Evolutionary conservation across 2,329 filamentous ascomycete genomes (phyloP), one percentile per base, ranked within the genome.

Genomic region (Xylariaceae sp.): DNA sequence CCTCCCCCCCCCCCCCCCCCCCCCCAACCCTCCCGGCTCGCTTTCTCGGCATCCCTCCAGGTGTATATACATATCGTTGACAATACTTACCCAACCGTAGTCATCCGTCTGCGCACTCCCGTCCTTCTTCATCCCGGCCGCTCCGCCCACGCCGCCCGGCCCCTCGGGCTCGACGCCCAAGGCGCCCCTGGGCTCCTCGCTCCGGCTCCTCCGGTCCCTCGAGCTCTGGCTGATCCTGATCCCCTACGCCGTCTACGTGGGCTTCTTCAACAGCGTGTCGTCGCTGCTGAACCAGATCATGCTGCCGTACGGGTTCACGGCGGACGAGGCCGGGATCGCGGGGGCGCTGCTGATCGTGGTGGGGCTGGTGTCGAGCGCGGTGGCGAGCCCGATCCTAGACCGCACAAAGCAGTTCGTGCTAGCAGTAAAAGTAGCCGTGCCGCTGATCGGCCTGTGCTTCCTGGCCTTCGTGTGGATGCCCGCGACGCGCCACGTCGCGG

Each of bases 241-340:
- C 57, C 88, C 93, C n/a, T 98, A 93, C 75, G 77, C 84, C 62
- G 75, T 93, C 66, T 96, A 92, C 73, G 90, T 96, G 59, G 92
- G 89, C 66, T 88, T 95, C 77, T 99, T 99, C 86, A 98, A 98
- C 80, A 89, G 89, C 64, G 79, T 93, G 63, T 96, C 92, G 48
- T 89, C 89, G 1, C 84, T 98, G 1, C 81, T 98, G 9, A 96
- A 93, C 77, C 93, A 97, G 71, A 90, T 98, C 70, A 83, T 98
- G 61, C 79, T 84, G 40, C 95, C 95, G 0, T 93, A 97, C 75
- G 89, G 86, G 67, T 96, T 91, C 81, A 83, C 78, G 56, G 89
- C 96, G 71, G 88, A 89, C 62, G 82, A 96, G 53, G 90, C 93
- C 20, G 95, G 95, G 32, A 93, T 98, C 67, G 91, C 88, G 10